Conservation (phyloP, 768 basidiomycete species). For the Suillus alpinus region DNA sequence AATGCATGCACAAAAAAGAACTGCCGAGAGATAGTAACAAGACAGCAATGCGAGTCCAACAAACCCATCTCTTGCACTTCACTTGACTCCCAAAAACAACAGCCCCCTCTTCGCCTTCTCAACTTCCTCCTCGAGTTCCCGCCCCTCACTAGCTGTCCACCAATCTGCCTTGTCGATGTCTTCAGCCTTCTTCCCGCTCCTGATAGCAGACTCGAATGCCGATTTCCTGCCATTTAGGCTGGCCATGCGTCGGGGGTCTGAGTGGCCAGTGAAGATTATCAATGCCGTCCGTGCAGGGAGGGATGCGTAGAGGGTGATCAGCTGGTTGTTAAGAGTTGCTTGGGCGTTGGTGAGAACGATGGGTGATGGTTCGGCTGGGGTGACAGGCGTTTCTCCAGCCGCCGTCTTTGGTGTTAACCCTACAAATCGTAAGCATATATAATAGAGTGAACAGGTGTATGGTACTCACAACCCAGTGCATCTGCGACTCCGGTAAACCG, state of each 20-base stretch:
- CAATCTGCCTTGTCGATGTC: constrained; percentile 51
- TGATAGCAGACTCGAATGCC: constrained; percentile 67
- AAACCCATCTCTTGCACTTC: not conserved
- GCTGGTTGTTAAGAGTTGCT: constrained; percentile 53
- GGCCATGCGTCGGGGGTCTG: constrained; percentile 81
- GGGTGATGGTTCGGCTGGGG: constrained; percentile 30
- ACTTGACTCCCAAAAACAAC: constrained; percentile 71
- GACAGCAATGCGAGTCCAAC: not conserved
- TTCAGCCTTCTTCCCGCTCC: constrained; percentile 53
- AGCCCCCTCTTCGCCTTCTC: constrained; percentile 80
- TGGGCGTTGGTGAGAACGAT: constrained; percentile 40
- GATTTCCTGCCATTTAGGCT: constrained; percentile 65
- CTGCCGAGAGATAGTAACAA: not conserved
- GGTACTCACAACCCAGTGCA: constrained; percentile 69
- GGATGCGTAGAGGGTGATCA: constrained; percentile 58
- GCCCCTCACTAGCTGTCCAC: constrained; percentile 77
- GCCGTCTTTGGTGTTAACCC: constrained; percentile 61
- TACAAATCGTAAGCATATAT: constrained; percentile 21
- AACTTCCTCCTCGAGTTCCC: constrained; percentile 77
- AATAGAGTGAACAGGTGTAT: not conserved
- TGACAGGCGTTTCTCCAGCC: constrained; percentile 32
- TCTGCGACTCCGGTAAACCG: constrained; percentile 83
- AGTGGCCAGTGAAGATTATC: constrained; percentile 85
- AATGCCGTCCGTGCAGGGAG: constrained; percentile 81
- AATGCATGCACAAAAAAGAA: not conserved